Evolutionary conservation across 805 yeast species (phyloP), one percentile per base, ranked within the genome.

Genomic region (Teunomyces gatunensis): DNA sequence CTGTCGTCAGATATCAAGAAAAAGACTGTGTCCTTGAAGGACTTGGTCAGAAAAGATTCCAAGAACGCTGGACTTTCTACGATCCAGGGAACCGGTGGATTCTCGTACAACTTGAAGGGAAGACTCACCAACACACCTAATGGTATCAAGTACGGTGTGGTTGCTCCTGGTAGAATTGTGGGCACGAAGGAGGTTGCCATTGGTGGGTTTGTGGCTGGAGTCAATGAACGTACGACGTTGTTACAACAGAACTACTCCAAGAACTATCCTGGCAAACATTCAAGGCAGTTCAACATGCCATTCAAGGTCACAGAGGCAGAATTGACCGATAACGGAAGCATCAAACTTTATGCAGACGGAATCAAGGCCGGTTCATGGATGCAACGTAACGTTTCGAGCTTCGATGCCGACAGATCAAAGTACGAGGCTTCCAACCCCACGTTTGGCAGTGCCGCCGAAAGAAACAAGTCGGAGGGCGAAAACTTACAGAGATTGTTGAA

Each of bases 81-180:
- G 25, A 62, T 80, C 40, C 77, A 84, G 46, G 95, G 90, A 28
- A 79, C 87, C 6, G 96, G 86, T 25, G 96, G 96, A 5, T 74
- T 88, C 50, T 78, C 88, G 1, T 89, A 87, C 57, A 73, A 72
- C 34, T 77, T 85, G 51, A 77, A 75, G 48, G 96, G 96, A 5
- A 78, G 89, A 61, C 68, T 89, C 33, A 61, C 71, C 48, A 85
- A 81, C 61, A 73, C 86, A 3, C 94, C 95, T 18, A 80, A 84
- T 57, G 96, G 96, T 43, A 66, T 81, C 20, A 69, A 77, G 41
- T 65, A 74, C 47, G 78, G 77, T 23, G 69, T 69, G 45, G 73
- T 84, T 36, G 81, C 80, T 15, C 87, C 90, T 12, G 95, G 92
- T 49, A 81, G 96, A 72, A 67, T 80, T 40, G 69, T 79, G 39